Evolutionary conservation across 345 rosid species (phyloP).

Genomic region (Pistacia atlantica): DNA sequence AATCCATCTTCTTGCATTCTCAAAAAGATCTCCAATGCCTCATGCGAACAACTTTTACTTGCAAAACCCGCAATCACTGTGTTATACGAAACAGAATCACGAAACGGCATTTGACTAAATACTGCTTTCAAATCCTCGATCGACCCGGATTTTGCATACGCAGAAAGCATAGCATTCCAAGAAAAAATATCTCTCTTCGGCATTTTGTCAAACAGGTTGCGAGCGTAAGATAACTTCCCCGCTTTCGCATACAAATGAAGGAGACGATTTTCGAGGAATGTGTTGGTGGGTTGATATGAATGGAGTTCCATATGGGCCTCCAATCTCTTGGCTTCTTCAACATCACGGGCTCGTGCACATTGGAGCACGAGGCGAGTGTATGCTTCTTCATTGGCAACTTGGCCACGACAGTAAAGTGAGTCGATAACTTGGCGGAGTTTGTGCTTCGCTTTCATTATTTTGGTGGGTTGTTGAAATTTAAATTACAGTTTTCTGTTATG

Average conservation of each 20-base stretch:
- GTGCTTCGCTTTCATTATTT: constrained; percentile 34
- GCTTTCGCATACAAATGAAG: constrained; percentile 49
- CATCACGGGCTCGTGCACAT: constrained; percentile 49
- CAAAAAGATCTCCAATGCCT: constrained; percentile 42
- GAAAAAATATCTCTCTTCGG: constrained; percentile 48
- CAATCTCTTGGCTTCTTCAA: constrained; percentile 47
- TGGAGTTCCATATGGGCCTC: constrained; percentile 56
- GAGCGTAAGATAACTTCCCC: constrained; percentile 36
- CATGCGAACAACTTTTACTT: constrained; percentile 30
- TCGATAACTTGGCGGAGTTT: constrained; percentile 51
- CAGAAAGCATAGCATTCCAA: constrained; percentile 63
- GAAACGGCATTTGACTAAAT: constrained; percentile 45
- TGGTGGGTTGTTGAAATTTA: not conserved
- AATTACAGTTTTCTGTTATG: constrained; percentile 28
- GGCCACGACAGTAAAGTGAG: constrained; percentile 33
- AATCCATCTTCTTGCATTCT: constrained; percentile 42
- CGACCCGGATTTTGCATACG: constrained; percentile 39
- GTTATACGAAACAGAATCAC: constrained; percentile 58
- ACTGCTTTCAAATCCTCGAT: constrained; percentile 38
- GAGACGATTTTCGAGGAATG: constrained; percentile 54
- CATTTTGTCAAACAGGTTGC: constrained; percentile 59
- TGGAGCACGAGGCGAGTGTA: constrained; percentile 53
- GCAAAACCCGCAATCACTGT: constrained; percentile 50
- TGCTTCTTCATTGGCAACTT: constrained; percentile 32
- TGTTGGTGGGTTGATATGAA: constrained; percentile 36